Base-by-base conservation (phyloP, 1,284 basidiomycete species). In the Cerrena zonata region DNA sequence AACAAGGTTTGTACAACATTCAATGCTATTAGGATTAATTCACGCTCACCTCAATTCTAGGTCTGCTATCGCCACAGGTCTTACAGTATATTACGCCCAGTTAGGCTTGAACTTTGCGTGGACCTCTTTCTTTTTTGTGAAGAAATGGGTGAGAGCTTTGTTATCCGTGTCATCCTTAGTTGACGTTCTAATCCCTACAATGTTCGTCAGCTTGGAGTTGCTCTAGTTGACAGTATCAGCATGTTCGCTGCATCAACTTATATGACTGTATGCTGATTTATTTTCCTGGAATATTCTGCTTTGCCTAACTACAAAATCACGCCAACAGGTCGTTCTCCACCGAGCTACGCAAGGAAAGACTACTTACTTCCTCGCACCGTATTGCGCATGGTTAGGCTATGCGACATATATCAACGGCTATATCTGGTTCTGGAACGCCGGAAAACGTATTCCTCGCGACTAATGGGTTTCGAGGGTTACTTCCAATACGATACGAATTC, bases 331-430 rank as follows among this genome's bases (percentile, higher is more conserved):
- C 67, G 64, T 82, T 34, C 69, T 80, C 51, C 71, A 83, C 60
- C 69, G 67, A 15, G 69, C 74, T 2, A 79, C 78, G 1, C 65
- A 70, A 27, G 76, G 75, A 27, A 68, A 66, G 56, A 74, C 82
- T 5, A 80, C 78, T 2, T 80, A 76, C 61, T 73, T 82, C 61
- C 67, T 84, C 19, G 66, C 75, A 22, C 83, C 84, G 5, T 86
- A 85, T 66, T 84, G 81, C 53, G 73, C 69, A 0, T 88, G 84
- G 84, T 59, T 84, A 23, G 67, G 73, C 2, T 85, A 77, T 58
- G 82, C 80, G 1, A 83, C 84, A 5, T 89, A 87, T 68, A 72
- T 91, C 51, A 89, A 87, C 65, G 82, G 71, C 24, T 79, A 80
- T 5, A 71, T 77, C 48, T 82, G 78, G 76, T 80, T 73, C 70